These are phyloP conservation scores for Trichoderma citrinoviride DNA, from an alignment of 2,329 filamentous ascomycete species.

Conservation along the genomic window DNA sequence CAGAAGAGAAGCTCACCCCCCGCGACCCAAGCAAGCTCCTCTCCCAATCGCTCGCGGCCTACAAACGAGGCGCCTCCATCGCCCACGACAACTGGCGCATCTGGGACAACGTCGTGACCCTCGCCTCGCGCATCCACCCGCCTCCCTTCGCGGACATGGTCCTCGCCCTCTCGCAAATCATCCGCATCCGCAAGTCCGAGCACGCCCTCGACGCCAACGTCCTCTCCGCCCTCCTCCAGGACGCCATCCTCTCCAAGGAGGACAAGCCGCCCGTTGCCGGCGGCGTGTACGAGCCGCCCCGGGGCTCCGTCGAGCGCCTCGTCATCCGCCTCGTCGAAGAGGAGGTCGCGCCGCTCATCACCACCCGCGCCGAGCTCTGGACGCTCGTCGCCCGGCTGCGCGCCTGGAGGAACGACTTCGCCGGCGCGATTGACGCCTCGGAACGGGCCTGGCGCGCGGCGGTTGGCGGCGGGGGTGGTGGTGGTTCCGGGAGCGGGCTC, in stretches of 20 bases:
- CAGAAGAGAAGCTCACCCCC: conserved; percentile 27
- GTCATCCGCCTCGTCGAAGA: conserved; percentile 72
- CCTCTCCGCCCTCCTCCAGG: conserved; percentile 67
- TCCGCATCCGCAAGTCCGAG: conserved; percentile 76
- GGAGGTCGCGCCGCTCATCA: conserved; percentile 78
- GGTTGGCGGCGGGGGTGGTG: conserved; percentile 46
- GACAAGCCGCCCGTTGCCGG: conserved; percentile 30
- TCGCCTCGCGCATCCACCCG: conserved; percentile 74
- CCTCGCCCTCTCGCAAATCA: conserved; percentile 68
- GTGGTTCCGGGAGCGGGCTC: conserved; percentile 43
- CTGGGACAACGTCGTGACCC: conserved; percentile 93
- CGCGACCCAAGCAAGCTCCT: conserved; percentile 61
- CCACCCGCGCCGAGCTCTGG: conserved; percentile 74
- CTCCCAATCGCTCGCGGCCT: conserved; percentile 74
- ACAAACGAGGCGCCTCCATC: conserved; percentile 80
- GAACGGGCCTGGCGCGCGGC: conserved; percentile 88
- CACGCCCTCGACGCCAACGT: conserved; percentile 73
- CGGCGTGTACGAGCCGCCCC: conserved; percentile 40
- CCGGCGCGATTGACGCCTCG: conserved; percentile 73
- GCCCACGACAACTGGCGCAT: conserved; percentile 88
- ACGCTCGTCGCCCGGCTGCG: conserved; percentile 67
- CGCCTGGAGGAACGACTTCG: conserved; percentile 68
- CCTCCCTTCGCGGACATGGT: conserved; percentile 74
- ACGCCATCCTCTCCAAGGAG: conserved; percentile 56
- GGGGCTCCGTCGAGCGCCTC: conserved; percentile 60